These are phyloP conservation scores for Harrya chromipes DNA, from an alignment of 768 basidiomycete genomes.

Conservation along the genomic window DNA sequence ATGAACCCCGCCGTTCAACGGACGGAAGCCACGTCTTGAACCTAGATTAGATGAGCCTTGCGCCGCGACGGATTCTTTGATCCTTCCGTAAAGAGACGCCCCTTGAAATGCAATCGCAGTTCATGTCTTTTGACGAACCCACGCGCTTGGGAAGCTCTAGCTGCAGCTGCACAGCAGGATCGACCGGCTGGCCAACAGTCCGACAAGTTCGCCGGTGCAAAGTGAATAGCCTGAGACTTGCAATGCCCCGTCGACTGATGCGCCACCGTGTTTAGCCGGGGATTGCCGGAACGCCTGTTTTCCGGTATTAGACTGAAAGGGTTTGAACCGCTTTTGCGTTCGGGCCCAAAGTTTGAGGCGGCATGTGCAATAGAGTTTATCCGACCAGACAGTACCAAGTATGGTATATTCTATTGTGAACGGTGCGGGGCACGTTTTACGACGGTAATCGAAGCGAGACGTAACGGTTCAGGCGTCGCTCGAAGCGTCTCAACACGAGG, in stretches of 20 bases:
- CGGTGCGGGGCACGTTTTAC: slow-evolving; percentile 11
- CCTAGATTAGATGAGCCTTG: no score
- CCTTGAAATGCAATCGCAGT: no score
- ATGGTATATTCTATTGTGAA: slow-evolving; percentile 9
- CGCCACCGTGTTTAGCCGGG: slow-evolving; percentile 6
- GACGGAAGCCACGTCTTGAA: no score
- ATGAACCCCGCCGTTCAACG: no score
- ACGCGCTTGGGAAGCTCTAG: no score
- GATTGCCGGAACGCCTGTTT: not conserved
- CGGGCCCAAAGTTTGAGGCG: slow-evolving; percentile 3
- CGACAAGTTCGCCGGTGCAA: not conserved
- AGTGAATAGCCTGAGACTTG: not conserved
- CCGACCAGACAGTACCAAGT: slow-evolving; percentile 1
- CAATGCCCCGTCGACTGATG: not conserved
- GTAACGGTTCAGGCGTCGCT: slow-evolving; percentile 3
- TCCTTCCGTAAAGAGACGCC: no score
- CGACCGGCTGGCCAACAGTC: no score
- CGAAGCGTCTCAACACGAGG: not conserved
- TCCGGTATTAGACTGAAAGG: not conserved
- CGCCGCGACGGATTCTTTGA: no score
- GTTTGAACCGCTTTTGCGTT: not conserved
- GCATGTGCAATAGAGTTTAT: not conserved
- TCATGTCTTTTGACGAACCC: no score
- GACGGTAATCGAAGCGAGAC: slow-evolving; percentile 14
- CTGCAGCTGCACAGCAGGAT: no score